Conservation (phyloP, 2,329 filamentous ascomycete genomes). For the Sporothrix brasiliensis region DNA sequence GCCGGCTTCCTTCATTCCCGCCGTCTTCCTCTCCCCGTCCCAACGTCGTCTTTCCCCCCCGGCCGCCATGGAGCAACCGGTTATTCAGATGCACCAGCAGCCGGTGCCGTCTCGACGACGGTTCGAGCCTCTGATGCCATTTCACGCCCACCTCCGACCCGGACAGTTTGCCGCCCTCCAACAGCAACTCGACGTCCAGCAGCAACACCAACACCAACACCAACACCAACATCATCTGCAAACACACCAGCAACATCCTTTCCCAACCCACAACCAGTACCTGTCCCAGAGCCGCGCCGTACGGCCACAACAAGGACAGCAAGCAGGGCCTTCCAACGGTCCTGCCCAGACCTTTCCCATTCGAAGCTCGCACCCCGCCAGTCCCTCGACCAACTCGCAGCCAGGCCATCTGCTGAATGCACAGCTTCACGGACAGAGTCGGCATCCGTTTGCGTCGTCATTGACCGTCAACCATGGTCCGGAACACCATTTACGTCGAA, state of each 20-base stretch:
- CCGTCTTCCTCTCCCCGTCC: constrained; percentile 10
- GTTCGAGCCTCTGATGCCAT: constrained; percentile 44
- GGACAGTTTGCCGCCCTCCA: constrained; percentile 39
- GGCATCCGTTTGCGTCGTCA: constrained; percentile 9
- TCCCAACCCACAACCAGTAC: constrained; percentile 32
- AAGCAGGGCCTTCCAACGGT: constrained; percentile 25
- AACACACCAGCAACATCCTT: constrained; percentile 25
- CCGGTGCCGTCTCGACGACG: constrained; percentile 52
- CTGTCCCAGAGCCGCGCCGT: constrained; percentile 31
- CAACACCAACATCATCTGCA: constrained; percentile 33
- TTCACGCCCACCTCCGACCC: constrained; percentile 41
- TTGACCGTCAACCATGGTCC: constrained; percentile 42
- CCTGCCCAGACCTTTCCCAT: constrained; percentile 44
- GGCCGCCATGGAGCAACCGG: constrained; percentile 47
- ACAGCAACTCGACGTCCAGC: constrained; percentile 31
- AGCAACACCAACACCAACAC: constrained; percentile 34
- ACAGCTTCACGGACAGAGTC: constrained; percentile 37
- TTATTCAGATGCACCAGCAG: constrained; percentile 54
- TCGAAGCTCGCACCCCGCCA: constrained; percentile 44
- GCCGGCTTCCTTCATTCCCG: not conserved
- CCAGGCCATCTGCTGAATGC: constrained; percentile 29
- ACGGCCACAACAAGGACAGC: constrained; percentile 26
- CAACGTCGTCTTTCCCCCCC: not conserved
- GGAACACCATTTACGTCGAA: constrained; percentile 83
- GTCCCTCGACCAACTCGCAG: constrained; percentile 36